Base-by-base conservation (phyloP, 495 filamentous ascomycete species). In the Pyronema omphalodes region DNA sequence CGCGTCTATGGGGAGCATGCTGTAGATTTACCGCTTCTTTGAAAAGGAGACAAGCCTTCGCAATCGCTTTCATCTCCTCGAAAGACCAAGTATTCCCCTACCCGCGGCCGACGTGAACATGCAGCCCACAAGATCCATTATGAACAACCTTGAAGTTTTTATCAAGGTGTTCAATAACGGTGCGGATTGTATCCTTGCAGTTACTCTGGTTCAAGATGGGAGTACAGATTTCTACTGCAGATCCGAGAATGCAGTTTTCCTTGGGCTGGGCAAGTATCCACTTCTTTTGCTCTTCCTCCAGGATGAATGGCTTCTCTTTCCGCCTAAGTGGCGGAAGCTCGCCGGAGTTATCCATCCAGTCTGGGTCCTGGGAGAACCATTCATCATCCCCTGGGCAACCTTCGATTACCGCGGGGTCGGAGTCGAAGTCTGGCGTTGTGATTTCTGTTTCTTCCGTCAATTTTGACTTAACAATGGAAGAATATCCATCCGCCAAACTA, bases 21-120 rank as follows among this genome's bases (percentile, higher is more conserved):
- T 51, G 56, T 39, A 51, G 48, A 19, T 63, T 60, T 14, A 63
- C 53, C 7, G 54, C 54, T 6, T 51, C 62, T 46, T 63, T 60
- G 6, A 59, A 62, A 29, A 63, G 53, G n/a, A 63, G 9, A 9
- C 56, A 52, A 12, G 60, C 60, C 36, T 63, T 62, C 5, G 60
- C 60, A 18, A 63, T 62, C 9, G 39, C 53, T 37, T 62, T 58
- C 1, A 57, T 44, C 4, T 54, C 54, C 9, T 51, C 35, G 29
- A 63, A 46, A 17, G 37, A 40, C 60, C 60, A 63, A 40, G 3
- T 1, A 5, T 39, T 40, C 0, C 60, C 60, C 3, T 59, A 41
- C 12, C 60, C 60, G 14, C 53, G 52, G 4, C 60, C 60, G 18
- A 63, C 51, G 33, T 63, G 60, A 18, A 63, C 60, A 33, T 63